Percentiles rank a stretch among this genome's conserved stretches.
These are phyloP conservation scores for Phytophthora pluvialis DNA, from an alignment of 352 stramenopile species.

Conservation along the genomic window DNA sequence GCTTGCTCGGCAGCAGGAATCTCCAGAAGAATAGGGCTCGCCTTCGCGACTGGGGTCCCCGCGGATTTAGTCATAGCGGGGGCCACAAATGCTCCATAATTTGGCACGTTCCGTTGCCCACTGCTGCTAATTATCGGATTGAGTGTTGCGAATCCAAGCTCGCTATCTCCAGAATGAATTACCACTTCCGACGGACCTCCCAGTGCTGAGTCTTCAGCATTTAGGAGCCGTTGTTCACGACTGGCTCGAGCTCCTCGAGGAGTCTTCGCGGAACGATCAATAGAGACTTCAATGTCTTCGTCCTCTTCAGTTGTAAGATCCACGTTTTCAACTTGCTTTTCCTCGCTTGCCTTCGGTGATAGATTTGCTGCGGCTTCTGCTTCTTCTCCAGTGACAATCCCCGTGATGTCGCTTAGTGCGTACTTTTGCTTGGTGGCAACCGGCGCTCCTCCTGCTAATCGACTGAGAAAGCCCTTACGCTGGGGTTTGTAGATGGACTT, in stretches of 20 bases:
- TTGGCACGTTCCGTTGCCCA: slow-evolving; percentile 24
- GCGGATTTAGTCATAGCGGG: slow-evolving; percentile 37
- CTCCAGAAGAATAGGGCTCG: slow-evolving; percentile 48
- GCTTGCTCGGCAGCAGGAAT: slow-evolving; percentile 44
- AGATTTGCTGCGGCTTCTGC: slow-evolving; percentile 2
- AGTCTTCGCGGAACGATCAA: slow-evolving; percentile 28
- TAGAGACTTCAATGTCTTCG: slow-evolving; percentile 58
- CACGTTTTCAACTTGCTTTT: slow-evolving; percentile 11
- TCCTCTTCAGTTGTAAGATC: slow-evolving; percentile 49
- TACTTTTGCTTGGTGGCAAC: slow-evolving; percentile 30
- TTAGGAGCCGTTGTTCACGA: slow-evolving; percentile 19
- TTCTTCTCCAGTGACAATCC: slow-evolving; percentile 31
- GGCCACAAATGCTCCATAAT: slow-evolving; percentile 26
- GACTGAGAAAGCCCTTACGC: slow-evolving; percentile 40
- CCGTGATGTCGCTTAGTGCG: slow-evolving; percentile 22
- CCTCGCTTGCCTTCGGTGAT: neutral
- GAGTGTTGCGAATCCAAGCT: slow-evolving; percentile 68
- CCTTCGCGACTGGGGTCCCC: slow-evolving; percentile 18
- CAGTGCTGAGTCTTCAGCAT: slow-evolving; percentile 35
- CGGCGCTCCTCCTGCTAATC: slow-evolving; percentile 23
- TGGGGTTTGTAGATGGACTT: slow-evolving; percentile 78
- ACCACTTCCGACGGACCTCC: slow-evolving; percentile 59
- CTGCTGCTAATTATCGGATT: slow-evolving; percentile 61
- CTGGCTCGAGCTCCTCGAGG: neutral
- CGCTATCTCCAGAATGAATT: slow-evolving; percentile 76